These are phyloP conservation scores for Davidsoniella eucalypti DNA, from an alignment of 2,329 filamentous ascomycete genomes.

Conservation along the genomic window DNA sequence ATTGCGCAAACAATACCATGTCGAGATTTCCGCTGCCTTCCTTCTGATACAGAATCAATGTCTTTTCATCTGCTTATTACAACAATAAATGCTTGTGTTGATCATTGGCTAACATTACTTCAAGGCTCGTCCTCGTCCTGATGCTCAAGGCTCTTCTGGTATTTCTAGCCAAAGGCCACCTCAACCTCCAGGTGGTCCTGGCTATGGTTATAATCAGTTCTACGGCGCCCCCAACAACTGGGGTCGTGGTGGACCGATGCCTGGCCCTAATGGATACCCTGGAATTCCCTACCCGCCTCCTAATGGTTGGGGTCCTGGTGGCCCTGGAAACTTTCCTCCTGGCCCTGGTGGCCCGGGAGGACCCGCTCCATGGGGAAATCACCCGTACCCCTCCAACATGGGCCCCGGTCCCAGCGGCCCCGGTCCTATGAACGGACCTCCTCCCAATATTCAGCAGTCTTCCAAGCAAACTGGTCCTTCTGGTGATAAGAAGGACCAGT, in stretches of 20 bases:
- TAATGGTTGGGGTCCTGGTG: slow-evolving; percentile 63
- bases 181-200: slow-evolving; percentile 8
- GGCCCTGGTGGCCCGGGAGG: slow-evolving; percentile 39
- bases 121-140: slow-evolving; percentile 13
- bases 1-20: slow-evolving; percentile 82
- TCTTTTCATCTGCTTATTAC: background rate
- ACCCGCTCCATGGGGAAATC: slow-evolving; percentile 38
- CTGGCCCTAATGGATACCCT: slow-evolving; percentile 10
- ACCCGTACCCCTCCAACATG: slow-evolving; percentile 39
- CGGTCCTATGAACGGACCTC: slow-evolving; percentile 10
- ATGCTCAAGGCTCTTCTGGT: slow-evolving; percentile 7
- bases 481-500: slow-evolving; percentile 26
- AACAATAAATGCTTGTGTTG: background rate
- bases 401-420: slow-evolving; percentile 9
- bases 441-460: slow-evolving; percentile 2
- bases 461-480: slow-evolving; percentile 14
- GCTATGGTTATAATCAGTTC: slow-evolving; percentile 20
- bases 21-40: slow-evolving; percentile 99
- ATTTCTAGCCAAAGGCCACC: slow-evolving; percentile 1
- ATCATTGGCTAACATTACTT: slow-evolving; percentile 1
- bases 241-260: slow-evolving; percentile 35
- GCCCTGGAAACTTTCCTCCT: slow-evolving; percentile 53
- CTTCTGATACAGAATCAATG: slow-evolving; percentile 58
- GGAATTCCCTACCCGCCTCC: slow-evolving; percentile 61
- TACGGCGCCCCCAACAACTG: slow-evolving; percentile 37